phyloP scores from a whole-genome alignment of 257 asterid species.

The Pogostemon cablin region DNA sequence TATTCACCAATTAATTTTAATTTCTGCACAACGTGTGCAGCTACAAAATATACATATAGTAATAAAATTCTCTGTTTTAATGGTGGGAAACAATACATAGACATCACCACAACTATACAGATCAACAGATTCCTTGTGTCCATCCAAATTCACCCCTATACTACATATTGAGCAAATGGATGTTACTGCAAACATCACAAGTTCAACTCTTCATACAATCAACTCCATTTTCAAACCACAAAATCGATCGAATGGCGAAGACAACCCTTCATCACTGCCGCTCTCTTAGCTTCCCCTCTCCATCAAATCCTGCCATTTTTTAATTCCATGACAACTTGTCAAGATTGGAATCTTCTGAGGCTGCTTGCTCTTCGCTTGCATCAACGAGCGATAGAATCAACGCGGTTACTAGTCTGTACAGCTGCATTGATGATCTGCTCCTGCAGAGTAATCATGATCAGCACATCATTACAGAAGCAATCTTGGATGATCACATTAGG shows the following conservation, averaged over 20 bases:
- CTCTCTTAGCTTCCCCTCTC: conserved; percentile 50
- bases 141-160: conserved; percentile 19
- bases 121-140: conserved; percentile 30
- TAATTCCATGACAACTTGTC: conserved; percentile 36
- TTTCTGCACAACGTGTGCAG: no score
- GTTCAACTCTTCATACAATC: conserved; percentile 20
- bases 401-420: conserved; percentile 36
- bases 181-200: conserved; percentile 3
- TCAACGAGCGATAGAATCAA: conserved; percentile 33
- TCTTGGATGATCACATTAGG: conserved; percentile 39
- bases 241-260: no score
- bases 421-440: conserved; percentile 37
- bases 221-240: no score
- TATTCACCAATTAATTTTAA: not conserved
- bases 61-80: not conserved
- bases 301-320: conserved; percentile 36
- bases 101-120: conserved; percentile 30
- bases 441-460: conserved; percentile 28
- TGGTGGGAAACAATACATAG: conserved; percentile 31
- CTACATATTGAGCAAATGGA: not conserved
- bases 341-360: conserved; percentile 34
- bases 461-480: conserved; percentile 31
- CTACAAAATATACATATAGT: no score
- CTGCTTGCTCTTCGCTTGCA: conserved; percentile 32
- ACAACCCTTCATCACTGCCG: conserved; percentile 39